Base-by-base conservation (phyloP, 345 rosid species). In the Pistacia integerrima region DNA sequence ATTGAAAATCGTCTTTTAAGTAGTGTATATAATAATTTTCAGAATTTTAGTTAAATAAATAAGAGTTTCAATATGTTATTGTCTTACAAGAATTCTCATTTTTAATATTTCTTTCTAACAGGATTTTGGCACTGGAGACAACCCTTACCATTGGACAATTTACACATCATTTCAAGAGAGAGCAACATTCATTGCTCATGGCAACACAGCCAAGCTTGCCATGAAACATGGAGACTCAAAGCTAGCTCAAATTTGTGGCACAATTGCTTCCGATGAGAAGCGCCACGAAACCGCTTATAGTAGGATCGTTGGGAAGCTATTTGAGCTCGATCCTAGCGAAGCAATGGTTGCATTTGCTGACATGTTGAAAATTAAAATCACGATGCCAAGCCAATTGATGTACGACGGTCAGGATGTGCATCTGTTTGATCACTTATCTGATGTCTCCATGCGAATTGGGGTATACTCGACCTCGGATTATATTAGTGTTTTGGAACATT, bases 361-460 rank as follows among this genome's bases (percentile, higher is more conserved):
- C 68, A 84, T 81, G 87, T 74, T 84, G 87, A 84, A 77, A 85
- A 81, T 76, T 69, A 84, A 84, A 41, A 84, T 84, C 59, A 41
- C 83, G 14, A 81, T 82, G 85, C 82, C 85, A 1, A 81, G 80
- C 1, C 78, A 76, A n/a, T 56, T 80, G 70, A 84, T 80, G 80
- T 83, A 38, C 14, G 86, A 83, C 62, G 86, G 86, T 33, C 70
- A 30, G 46, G 85, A 84, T 13, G 69, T 70, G 9, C 35, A 81
- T 11, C 85, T 79, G 46, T 84, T 82, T 18, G 65, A 79, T 3
- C 72, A 82, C 22, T 84, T 73, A 62, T 84, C 87, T 0, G 10
- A 79, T 11, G 83, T 79, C 35, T 81, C 87, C 11, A 83, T 41
- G 46, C 9, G 46, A n/a, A 59, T 84, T 38, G 87, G 85, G 9